phyloP scores from a whole-genome alignment of 106 monocot species.

The Acanthochlamys bracteata region DNA sequence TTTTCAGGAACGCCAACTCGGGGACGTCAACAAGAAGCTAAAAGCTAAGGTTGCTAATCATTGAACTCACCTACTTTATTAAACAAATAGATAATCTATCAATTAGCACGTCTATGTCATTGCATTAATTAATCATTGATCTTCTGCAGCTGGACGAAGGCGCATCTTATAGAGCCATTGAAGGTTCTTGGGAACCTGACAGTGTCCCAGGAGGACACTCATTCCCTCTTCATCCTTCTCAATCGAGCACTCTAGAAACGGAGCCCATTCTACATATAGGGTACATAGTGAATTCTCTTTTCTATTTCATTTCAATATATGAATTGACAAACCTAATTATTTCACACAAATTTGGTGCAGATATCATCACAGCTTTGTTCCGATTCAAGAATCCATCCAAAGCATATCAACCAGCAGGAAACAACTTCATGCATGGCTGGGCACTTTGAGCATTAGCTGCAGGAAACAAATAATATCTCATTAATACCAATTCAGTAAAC shows the following conservation, averaged over 20 bases:
- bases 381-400: constrained; percentile 25
- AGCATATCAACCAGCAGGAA: constrained; percentile 23
- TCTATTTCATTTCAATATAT: too few relatives aligned
- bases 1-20: constrained; percentile 48
- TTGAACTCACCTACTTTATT: neutral
- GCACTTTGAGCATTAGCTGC: constrained; percentile 14
- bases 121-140: neutral
- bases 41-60: constrained; percentile 23
- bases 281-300: constrained; percentile 13
- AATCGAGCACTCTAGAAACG: constrained; percentile 27
- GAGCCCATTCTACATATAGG: constrained; percentile 61
- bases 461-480: too few relatives aligned
- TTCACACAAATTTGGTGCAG: constrained; percentile 2
- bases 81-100: neutral
- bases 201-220: constrained; percentile 1
- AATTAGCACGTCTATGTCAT: neutral
- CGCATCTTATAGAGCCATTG: constrained; percentile 19
- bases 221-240: constrained; percentile 26
- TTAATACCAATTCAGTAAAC: too few relatives aligned
- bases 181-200: constrained; percentile 28
- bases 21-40: constrained; percentile 46
- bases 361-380: constrained; percentile 50
- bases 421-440: constrained; percentile 55
- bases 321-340: too few relatives aligned
- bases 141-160: constrained; percentile 40